phyloP scores from a whole-genome alignment of 2,329 filamentous ascomycete species.

The Fusarium transvaalense region DNA sequence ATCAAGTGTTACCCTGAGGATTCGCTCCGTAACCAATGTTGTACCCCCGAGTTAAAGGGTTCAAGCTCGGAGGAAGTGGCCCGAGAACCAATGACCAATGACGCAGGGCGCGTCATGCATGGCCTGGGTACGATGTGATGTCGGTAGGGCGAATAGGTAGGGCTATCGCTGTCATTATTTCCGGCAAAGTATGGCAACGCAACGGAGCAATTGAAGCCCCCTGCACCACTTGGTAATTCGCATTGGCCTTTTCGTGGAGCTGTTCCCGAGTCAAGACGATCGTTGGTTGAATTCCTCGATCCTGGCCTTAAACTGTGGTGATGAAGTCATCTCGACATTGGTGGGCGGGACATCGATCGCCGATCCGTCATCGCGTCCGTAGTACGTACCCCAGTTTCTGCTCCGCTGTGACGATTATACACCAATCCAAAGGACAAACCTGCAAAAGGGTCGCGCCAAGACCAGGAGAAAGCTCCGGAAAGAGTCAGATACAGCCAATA shows the following conservation, averaged over 20 bases:
- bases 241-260: conserved; percentile 6
- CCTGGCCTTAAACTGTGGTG: conserved; percentile 13
- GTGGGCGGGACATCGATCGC: conserved; percentile 34
- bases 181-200: conserved; percentile 17
- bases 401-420: conserved; percentile 35
- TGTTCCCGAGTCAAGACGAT: conserved; percentile 27
- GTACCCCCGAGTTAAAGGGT: conserved; percentile 14
- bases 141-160: conserved; percentile 23
- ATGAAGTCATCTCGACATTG: conserved; percentile 47
- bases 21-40: conserved; percentile 1
- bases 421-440: conserved; percentile 6
- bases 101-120: conserved; percentile 49
- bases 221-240: conserved; percentile 20
- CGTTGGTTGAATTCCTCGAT: conserved; percentile 41
- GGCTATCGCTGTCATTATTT: conserved; percentile 29
- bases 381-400: conserved; percentile 32
- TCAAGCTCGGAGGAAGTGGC: conserved; percentile 41
- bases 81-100: conserved; percentile 46
- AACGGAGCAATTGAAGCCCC: conserved; percentile 11
- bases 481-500: conserved; percentile 2
- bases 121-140: conserved; percentile 19
- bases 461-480: conserved; percentile 12
- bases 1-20: not conserved
- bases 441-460: not conserved
- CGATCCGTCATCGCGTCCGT: conserved; percentile 29